phyloP scores from a whole-genome alignment of 345 rosid species.

The Hibiscus trionum region DNA sequence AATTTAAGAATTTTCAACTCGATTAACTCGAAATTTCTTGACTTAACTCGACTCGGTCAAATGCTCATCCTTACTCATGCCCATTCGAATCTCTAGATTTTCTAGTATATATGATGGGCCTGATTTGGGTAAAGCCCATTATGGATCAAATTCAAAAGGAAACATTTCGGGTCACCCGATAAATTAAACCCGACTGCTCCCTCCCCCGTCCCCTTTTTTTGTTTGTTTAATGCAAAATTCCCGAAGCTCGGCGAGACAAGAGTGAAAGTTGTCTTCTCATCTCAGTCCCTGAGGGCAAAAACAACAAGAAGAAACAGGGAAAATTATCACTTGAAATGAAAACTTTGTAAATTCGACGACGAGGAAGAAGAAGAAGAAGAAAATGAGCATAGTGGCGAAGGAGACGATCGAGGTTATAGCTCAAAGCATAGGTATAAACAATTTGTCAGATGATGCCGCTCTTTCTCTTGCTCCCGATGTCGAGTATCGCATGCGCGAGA shows the following conservation, averaged over 20 bases:
- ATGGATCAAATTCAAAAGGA: neutral
- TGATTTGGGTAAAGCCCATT: neutral
- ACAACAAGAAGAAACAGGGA: neutral
- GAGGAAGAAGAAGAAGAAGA: neutral
- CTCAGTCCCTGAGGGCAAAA: neutral
- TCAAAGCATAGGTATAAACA: conserved; percentile 72
- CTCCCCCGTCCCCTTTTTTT: neutral
- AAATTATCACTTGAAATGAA: neutral
- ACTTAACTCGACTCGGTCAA: no score
- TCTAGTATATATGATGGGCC: neutral
- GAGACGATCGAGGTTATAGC: conserved; percentile 86
- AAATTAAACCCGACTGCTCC: neutral
- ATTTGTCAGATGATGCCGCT: conserved; percentile 63
- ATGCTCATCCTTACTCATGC: no score
- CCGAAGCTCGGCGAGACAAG: neutral
- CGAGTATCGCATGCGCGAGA: conserved; percentile 88
- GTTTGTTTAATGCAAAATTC: neutral
- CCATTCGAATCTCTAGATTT: neutral
- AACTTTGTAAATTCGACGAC: neutral
- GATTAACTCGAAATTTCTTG: no score
- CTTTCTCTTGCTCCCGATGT: conserved; percentile 89
- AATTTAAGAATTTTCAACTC: no score
- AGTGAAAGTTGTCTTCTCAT: neutral
- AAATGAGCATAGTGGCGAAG: conserved; percentile 9
- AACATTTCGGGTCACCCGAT: neutral